Evolutionary conservation across 2,329 filamentous ascomycete species (phyloP), one percentile per base, ranked within the genome.

Genomic region (Penicillium aurantiogriseum): DNA sequence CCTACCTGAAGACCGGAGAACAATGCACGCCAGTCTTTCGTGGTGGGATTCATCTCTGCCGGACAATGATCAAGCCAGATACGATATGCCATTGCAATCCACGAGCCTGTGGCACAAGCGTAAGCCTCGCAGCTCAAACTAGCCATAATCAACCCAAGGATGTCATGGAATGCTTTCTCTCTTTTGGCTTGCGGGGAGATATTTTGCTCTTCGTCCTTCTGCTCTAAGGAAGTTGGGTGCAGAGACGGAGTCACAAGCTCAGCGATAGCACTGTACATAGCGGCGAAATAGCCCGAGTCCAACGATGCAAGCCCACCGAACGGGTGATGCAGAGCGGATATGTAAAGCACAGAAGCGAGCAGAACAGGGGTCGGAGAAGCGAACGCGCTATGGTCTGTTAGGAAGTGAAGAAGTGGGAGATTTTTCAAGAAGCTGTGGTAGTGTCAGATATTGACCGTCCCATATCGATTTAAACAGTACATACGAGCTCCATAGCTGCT

Each of bases 41-140:
- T 52, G 0, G 62, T 54, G 13, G 46, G n/a, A 33, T 59, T 51
- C 21, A 60, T 29, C 11, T 62, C 54, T 19, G 53, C 25, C 2
- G 63, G 63, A n/a, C 63, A 69, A 54, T 67, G 56, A 36, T 71
- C 67, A 3, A 71, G 60, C 60, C 68, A 63, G 10, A 71, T 61
- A 23, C 68, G 66, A 42, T 71, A 71, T 2, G 64, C 68, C 44
- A 69, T 63, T 29, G 68, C 67, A 44, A 71, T 71, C 68, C 68
- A 71, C n/a, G 61, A 63, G 4, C 65, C 68, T 9, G 68, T 70
- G 0, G 66, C 57, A 38, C 65, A 60, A 15, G 70, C 58, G 45
- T 67, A 69, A 9, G 66, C 68, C 48, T 71, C 68, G 6, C 66
- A 71, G 47, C 68, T 65, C n/a, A 71, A 53, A 39, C 67, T 70